A percentile compares a stretch with the other conserved stretches of the same genome.
Conservation (phyloP, 345 rosid genomes). For the Eucalyptus cladocalyx region DNA sequence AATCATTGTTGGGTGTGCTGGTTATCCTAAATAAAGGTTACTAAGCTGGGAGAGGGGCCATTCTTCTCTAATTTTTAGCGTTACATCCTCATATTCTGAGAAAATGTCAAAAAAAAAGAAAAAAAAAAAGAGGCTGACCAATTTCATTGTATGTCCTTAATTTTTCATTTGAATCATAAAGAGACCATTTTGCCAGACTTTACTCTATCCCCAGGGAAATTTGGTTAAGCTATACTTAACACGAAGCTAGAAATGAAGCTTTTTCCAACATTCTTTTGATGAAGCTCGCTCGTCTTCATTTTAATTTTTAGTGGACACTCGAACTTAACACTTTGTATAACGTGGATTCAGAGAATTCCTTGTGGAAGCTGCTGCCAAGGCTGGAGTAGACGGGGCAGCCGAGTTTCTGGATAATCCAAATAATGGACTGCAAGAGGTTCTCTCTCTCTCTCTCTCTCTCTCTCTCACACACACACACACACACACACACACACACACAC, state of each 20-base stretch:
- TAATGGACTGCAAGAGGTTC: constrained; percentile 55
- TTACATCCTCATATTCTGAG: background rate
- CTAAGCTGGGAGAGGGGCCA: background rate
- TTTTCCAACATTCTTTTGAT: background rate
- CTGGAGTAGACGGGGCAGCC: constrained; percentile 73
- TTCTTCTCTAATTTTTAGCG: background rate
- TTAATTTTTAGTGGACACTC: background rate
- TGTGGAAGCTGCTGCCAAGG: constrained; percentile 59
- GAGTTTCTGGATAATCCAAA: constrained; percentile 69
- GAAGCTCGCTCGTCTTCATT: background rate
- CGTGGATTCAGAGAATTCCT: constrained; percentile 55
- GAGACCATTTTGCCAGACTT: background rate
- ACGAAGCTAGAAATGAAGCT: background rate
- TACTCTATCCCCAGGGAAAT: background rate
- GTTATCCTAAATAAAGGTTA: background rate
- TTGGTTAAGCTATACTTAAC: background rate
- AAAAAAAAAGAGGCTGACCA: background rate
- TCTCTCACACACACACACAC: no score
- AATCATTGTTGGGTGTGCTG: background rate
- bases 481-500: no score
- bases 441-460: background rate
- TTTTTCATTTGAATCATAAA: background rate
- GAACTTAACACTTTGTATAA: background rate
- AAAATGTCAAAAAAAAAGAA: background rate
- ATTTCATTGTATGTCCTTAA: background rate